Evolutionary conservation across 495 filamentous ascomycete genomes (phyloP).

Genomic region (Daldinia concentrica): DNA sequence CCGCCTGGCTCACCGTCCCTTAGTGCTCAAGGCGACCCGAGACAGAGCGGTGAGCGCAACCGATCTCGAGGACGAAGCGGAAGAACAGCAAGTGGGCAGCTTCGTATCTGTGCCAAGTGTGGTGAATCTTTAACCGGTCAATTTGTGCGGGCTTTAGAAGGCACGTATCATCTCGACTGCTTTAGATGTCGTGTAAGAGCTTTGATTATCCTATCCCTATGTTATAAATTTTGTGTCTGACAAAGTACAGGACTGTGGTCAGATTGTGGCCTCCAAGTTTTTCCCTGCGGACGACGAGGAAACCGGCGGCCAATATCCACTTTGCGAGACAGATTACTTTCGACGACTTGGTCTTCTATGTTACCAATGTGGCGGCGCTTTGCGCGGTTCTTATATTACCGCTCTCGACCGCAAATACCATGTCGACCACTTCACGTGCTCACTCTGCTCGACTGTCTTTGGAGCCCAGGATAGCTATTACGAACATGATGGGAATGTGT

Average conservation of each 20-base stretch:
- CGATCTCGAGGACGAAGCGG: conserved; percentile 55
- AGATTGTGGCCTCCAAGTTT: conserved; percentile 98
- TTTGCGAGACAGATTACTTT: conserved; percentile 99
- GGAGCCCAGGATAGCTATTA: conserved; percentile 99
- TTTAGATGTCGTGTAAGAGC: conserved; percentile 91
- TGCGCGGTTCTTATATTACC: conserved; percentile 98
- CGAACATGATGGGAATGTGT: conserved; percentile 95
- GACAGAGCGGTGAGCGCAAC: conserved; percentile 59
- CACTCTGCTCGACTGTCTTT: conserved; percentile 95
- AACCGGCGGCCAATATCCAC: conserved; percentile 85
- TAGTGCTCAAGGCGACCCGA: conserved; percentile 48
- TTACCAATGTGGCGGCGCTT: conserved; percentile 87
- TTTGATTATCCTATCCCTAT: neutral
- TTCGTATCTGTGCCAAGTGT: conserved; percentile 87
- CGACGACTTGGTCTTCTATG: conserved; percentile 90
- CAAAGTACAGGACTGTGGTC: conserved; percentile 81
- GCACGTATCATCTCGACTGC: conserved; percentile 96
- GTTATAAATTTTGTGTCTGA: conserved; percentile 24
- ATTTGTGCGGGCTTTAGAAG: conserved; percentile 91
- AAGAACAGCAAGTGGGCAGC: conserved; percentile 61
- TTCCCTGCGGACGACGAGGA: conserved; percentile 94
- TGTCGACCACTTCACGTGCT: conserved; percentile 99
- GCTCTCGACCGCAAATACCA: conserved; percentile 98
- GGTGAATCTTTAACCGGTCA: conserved; percentile 86
- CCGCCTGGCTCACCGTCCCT: conserved; percentile 53